phyloP scores from a whole-genome alignment of 768 basidiomycete species.

The Collybiopsis confluens region DNA sequence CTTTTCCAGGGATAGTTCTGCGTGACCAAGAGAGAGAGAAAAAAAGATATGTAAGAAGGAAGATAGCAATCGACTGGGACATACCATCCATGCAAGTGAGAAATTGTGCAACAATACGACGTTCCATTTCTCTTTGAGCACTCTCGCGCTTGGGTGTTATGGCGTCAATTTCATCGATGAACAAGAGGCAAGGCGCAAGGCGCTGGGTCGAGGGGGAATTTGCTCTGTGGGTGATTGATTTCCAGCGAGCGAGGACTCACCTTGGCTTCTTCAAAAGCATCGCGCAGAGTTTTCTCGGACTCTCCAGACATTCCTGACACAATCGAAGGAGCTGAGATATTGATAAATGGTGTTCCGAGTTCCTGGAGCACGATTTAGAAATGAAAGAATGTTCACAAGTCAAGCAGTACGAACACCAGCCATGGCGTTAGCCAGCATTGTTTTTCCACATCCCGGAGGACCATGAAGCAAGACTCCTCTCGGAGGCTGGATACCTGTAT shows the following conservation, averaged over 20 bases:
- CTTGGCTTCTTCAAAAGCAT: conserved; percentile 97
- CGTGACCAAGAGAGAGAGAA: not conserved
- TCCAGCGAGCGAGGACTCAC: conserved; percentile 32
- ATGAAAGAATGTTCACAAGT: not conserved
- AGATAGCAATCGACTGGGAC: not conserved
- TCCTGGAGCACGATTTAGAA: conserved; percentile 48
- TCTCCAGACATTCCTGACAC: conserved; percentile 99
- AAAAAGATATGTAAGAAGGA: not conserved
- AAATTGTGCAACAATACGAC: conserved; percentile 95
- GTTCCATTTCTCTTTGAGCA: conserved; percentile 97
- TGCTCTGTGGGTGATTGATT: not conserved
- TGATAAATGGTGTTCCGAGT: conserved; percentile 89
- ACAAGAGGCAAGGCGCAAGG: conserved; percentile 87
- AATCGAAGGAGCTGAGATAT: conserved; percentile 90
- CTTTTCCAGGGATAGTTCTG: conserved; percentile 95
- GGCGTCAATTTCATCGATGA: conserved; percentile 97
- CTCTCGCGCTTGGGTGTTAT: conserved; percentile 98
- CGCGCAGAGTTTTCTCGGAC: conserved; percentile 92
- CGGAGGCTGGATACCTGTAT: conserved; percentile 90
- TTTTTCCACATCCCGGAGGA: conserved; percentile 97
- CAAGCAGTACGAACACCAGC: conserved; percentile 65
- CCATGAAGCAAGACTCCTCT: conserved; percentile 91
- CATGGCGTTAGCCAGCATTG: conserved; percentile 88
- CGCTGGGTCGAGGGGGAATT: conserved; percentile 40
- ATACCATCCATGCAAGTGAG: conserved; percentile 98